A percentile compares a stretch with the other conserved stretches of the same genome.
Evolutionary conservation across 257 asterid genomes (phyloP).

Genomic region (Salvia miltiorrhiza): DNA sequence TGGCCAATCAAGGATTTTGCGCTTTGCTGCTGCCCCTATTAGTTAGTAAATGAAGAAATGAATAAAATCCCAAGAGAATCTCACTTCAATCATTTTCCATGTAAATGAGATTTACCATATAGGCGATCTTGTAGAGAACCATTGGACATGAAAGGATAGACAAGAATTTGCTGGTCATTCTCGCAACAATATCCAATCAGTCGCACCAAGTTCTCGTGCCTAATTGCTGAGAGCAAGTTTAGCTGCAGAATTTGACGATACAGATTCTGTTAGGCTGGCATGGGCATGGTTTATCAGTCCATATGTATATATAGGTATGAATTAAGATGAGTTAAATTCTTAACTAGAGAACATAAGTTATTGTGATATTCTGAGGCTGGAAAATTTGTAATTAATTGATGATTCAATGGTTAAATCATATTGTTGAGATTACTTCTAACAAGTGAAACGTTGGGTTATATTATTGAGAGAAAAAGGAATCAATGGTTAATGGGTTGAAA

Average conservation of each 20-base stretch:
- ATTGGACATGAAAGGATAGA: conserved; percentile 91
- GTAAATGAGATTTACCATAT: conserved; percentile 46
- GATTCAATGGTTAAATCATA: no score
- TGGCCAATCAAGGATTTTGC: conserved; percentile 86
- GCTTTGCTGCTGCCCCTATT: conserved; percentile 82
- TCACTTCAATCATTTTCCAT: neutral
- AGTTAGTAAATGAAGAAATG: conserved; percentile 16
- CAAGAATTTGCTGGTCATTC: conserved; percentile 86
- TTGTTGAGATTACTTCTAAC: no score
- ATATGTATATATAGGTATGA: neutral
- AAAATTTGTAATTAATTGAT: no score
- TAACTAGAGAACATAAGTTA: no score
- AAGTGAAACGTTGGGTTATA: neutral
- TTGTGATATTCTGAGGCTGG: no score
- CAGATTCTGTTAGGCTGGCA: conserved; percentile 4
- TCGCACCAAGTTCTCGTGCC: conserved; percentile 78
- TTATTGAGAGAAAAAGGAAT: no score
- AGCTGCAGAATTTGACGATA: conserved; percentile 45
- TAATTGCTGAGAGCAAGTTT: conserved; percentile 68
- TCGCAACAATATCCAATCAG: conserved; percentile 86
- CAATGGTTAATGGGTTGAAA: no score
- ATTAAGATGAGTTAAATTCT: neutral
- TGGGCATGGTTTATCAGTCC: neutral
- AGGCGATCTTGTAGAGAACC: conserved; percentile 86
- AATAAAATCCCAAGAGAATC: conserved; percentile 14